phyloP scores from a whole-genome alignment of 257 asterid genomes.

The Marsdenia floribunda region DNA sequence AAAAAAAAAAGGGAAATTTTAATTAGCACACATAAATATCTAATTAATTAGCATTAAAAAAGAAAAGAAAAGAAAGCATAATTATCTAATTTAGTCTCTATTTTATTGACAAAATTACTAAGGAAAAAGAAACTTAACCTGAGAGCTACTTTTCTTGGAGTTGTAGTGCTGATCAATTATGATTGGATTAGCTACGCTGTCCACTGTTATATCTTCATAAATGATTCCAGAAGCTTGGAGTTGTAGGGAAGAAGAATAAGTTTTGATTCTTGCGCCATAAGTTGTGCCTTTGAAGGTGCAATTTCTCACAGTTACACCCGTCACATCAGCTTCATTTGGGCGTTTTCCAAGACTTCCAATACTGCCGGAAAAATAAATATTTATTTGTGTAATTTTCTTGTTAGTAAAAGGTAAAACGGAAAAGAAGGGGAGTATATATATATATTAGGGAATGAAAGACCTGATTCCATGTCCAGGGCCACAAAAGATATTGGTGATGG shows the following conservation, averaged over 20 bases:
- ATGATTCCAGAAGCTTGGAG: slow-evolving; percentile 30
- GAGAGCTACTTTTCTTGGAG: slow-evolving; percentile 22
- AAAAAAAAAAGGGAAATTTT: neutral
- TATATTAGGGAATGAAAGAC: neutral
- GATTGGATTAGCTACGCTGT: slow-evolving; percentile 54
- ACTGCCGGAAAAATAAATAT: slow-evolving; percentile 20
- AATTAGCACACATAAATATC: no score
- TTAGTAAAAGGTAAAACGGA: neutral
- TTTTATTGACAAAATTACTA: no score
- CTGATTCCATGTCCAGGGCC: slow-evolving; percentile 44
- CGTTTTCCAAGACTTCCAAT: slow-evolving; percentile 83
- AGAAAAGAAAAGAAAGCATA: no score
- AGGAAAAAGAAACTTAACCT: slow-evolving; percentile 15
- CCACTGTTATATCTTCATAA: slow-evolving; percentile 43
- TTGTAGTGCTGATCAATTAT: slow-evolving; percentile 66
- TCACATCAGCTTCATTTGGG: slow-evolving; percentile 30
- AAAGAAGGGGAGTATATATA: no score
- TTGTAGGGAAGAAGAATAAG: slow-evolving; percentile 41
- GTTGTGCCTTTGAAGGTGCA: slow-evolving; percentile 57
- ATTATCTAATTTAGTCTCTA: no score
- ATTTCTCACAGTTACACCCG: slow-evolving; percentile 32
- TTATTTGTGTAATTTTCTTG: neutral
- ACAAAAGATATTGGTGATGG: slow-evolving; percentile 17
- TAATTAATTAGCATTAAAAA: neutral
- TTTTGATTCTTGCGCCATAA: slow-evolving; percentile 77